These are phyloP conservation scores for Podospora sp. DNA, from an alignment of 495 filamentous ascomycete species.

Conservation along the genomic window DNA sequence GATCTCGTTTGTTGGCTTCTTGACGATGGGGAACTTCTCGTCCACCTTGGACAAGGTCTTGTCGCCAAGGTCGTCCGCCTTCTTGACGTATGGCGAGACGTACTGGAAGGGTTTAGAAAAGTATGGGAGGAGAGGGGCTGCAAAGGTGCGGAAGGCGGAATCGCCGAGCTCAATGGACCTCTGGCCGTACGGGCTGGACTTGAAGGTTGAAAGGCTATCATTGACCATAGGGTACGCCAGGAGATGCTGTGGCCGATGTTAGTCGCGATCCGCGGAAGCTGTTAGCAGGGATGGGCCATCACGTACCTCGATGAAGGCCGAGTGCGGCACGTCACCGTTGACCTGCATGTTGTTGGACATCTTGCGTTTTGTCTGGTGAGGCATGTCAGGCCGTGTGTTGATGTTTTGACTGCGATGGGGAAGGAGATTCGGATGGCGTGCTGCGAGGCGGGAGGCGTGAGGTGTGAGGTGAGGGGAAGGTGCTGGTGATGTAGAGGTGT, in stretches of 20 bases:
- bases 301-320: conserved; percentile 33
- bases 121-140: conserved; percentile 76
- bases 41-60: conserved; percentile 74
- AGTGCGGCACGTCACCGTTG: conserved; percentile 37
- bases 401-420: conserved; percentile 6
- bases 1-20: conserved; percentile 81
- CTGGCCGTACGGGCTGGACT: conserved; percentile 76
- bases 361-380: conserved; percentile 25
- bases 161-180: conserved; percentile 74
- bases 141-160: conserved; percentile 62
- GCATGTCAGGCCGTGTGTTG: conserved; percentile 22
- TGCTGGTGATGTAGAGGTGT: no score
- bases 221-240: conserved; percentile 81
- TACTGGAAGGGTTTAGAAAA: conserved; percentile 74
- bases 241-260: conserved; percentile 63
- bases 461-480: background rate
- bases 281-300: background rate
- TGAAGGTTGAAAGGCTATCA: conserved; percentile 76
- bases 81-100: conserved; percentile 78
- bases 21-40: conserved; percentile 78
- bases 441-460: background rate
- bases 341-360: conserved; percentile 29
- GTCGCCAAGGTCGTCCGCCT: conserved; percentile 80
- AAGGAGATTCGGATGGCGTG: background rate
- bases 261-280: background rate